These are phyloP conservation scores for Thermothelomyces thermophilus DNA, from an alignment of 2,329 filamentous ascomycete species.

Conservation along the genomic window DNA sequence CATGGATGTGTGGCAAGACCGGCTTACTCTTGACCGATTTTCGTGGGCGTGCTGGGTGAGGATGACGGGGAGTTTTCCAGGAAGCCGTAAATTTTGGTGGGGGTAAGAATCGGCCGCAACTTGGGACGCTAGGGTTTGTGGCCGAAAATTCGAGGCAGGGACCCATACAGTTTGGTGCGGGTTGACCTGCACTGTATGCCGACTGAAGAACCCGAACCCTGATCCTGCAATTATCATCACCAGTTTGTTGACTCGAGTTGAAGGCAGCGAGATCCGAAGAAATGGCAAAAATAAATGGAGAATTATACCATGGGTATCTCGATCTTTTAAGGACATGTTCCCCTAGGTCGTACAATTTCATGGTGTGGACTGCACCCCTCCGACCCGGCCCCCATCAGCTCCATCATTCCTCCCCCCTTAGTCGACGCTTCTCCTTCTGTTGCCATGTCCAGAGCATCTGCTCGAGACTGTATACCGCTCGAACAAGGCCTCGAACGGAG, in stretches of 20 bases:
- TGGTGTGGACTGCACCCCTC: too few relatives aligned
- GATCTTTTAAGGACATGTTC: too few relatives aligned
- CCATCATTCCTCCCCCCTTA: constrained; percentile 50
- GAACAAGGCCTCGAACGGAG: constrained; percentile 31
- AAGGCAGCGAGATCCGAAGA: too few relatives aligned
- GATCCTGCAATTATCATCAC: too few relatives aligned
- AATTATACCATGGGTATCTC: too few relatives aligned
- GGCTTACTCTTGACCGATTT: constrained; percentile 55
- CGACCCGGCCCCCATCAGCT: too few relatives aligned
- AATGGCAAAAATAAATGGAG: too few relatives aligned
- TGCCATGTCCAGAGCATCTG: constrained; percentile 32
- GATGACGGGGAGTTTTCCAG: constrained; percentile 34
- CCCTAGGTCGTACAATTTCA: too few relatives aligned
- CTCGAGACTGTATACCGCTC: constrained; percentile 34
- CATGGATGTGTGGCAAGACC: too few relatives aligned
- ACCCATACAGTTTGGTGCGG: neutral
- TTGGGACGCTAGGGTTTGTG: constrained; percentile 21
- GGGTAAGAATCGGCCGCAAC: constrained; percentile 22
- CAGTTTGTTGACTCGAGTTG: too few relatives aligned
- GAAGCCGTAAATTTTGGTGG: constrained; percentile 38
- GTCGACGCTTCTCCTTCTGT: constrained; percentile 22
- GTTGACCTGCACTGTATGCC: neutral
- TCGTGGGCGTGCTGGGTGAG: constrained; percentile 36
- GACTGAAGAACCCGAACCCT: neutral
- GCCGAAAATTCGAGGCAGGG: constrained; percentile 17